Percentiles rank a stretch among this genome's conserved stretches.
These are phyloP conservation scores for Histomonas meleagridis DNA, from an alignment of 208 protist species.

Conservation along the genomic window DNA sequence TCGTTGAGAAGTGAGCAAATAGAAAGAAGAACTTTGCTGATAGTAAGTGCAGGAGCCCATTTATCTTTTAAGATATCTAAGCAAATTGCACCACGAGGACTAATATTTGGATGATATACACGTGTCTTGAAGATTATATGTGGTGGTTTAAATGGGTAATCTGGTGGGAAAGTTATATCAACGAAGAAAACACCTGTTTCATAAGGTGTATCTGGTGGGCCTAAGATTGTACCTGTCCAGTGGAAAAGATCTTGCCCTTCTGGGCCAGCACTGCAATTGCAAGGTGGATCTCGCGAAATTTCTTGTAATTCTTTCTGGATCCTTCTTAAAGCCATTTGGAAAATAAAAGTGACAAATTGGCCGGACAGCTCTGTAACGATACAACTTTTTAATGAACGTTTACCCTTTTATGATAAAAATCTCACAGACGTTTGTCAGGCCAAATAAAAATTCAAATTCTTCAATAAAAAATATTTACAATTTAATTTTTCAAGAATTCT, in stretches of 20 bases:
- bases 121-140: constrained; percentile 66
- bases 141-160: constrained; percentile 89
- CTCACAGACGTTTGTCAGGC: no score
- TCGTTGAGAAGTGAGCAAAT: constrained; percentile 92
- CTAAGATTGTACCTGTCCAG: constrained; percentile 46
- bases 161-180: constrained; percentile 90
- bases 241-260: constrained; percentile 54
- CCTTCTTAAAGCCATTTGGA: constrained; percentile 27
- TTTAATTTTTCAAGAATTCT: no score
- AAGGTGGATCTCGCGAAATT: constrained; percentile 55
- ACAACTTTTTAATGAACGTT: no score
- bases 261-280: constrained; percentile 55
- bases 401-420: no score
- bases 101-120: constrained; percentile 80
- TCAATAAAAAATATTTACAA: no score
- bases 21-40: constrained; percentile 90
- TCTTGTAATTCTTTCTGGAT: constrained; percentile 58
- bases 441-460: no score
- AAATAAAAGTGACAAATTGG: no score
- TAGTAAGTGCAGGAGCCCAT: constrained; percentile 86
- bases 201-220: constrained; percentile 77
- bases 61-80: constrained; percentile 91
- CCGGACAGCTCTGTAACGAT: no score
- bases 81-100: constrained; percentile 85
- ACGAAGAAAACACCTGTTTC: constrained; percentile 88